Conservation (phyloP, 176 grass and related monocot species). For the Metroxylon sagu region DNA sequence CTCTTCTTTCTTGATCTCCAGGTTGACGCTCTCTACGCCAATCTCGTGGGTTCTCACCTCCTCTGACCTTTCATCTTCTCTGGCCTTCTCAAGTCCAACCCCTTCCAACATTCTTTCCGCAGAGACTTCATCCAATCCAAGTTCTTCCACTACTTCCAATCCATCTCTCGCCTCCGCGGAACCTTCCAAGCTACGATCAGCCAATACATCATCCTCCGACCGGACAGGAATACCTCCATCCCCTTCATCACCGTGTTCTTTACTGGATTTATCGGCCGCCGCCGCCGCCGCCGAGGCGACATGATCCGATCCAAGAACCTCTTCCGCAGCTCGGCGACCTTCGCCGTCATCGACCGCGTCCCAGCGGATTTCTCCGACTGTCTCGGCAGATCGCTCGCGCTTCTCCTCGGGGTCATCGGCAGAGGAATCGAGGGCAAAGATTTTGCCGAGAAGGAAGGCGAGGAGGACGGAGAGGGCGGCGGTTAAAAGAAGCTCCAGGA, state of each 20-base stretch:
- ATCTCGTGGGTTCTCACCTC: no score
- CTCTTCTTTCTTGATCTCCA: no score
- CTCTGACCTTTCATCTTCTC: no score
- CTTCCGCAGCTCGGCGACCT: neutral
- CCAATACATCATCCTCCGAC: no score
- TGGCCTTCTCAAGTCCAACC: no score
- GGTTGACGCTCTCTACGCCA: no score
- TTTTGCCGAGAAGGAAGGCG: conserved; percentile 50
- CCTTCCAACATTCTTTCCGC: no score
- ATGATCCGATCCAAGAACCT: no score
- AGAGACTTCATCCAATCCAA: no score
- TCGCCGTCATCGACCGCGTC: conserved; percentile 14
- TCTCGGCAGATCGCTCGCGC: conserved; percentile 20
- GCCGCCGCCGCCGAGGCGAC: conserved; percentile 7
- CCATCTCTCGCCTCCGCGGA: no score
- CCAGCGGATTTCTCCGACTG: conserved; percentile 20
- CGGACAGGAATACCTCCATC: neutral
- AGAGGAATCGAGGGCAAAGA: conserved; percentile 32
- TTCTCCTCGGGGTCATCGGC: conserved; percentile 18
- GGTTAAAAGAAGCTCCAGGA: conserved; percentile 67
- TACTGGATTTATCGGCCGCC: neutral
- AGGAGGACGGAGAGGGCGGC: conserved; percentile 49
- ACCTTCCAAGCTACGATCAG: no score
- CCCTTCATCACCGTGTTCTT: conserved; percentile 7
- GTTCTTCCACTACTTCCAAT: no score